Evolutionary conservation across 495 filamentous ascomycete species (phyloP), one percentile per base, ranked within the genome.

Genomic region (Penicillium silybi): DNA sequence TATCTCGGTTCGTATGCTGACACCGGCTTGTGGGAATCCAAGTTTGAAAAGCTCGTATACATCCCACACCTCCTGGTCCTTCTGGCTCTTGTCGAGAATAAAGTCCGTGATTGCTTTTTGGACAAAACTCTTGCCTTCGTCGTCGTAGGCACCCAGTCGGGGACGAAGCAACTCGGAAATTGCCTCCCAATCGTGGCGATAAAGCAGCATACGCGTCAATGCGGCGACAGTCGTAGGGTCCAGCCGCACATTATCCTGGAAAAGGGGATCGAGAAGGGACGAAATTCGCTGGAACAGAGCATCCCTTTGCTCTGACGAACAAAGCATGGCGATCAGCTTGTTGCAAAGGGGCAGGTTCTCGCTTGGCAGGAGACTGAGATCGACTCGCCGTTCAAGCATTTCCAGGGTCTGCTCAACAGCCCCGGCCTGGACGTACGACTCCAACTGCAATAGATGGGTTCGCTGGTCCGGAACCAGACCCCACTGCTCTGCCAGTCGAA

Each of bases 151-250:
- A 72, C 43, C 79, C 72, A 76, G 87, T 72, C 47, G 86, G 68
- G 61, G 87, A 75, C 74, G 70, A 7, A 98, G 81, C 5, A 95
- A 79, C 55, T 92, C 86, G 39, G 87, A 83, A 3, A 89, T 83
- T 42, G 90, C 88, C 47, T 82, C 77, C 50, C 82, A 77, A 62
- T 92, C 84, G 52, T 87, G 85, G 26, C 85, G 81, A 44, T 79
- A 69, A 15, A 97, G 80, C 45, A 95, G 85, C 44, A 87, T 68
- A 44, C 79, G 69, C 47, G 82, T 84, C 50, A 97, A 80, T 4
- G 83, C 76, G 9, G 82, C 79, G 15, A 93, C 78, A 0, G 92
- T 95, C 20, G 81, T 78, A 10, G 86, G 74, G 29, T 87, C 85
- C 4, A 97, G 70, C 11, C 71, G 78, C 10, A 81, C 78, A 46